Evolutionary conservation across 2,329 filamentous ascomycete species (phyloP), one percentile per base, ranked within the genome.

Genomic region (Colletotrichum lentis): DNA sequence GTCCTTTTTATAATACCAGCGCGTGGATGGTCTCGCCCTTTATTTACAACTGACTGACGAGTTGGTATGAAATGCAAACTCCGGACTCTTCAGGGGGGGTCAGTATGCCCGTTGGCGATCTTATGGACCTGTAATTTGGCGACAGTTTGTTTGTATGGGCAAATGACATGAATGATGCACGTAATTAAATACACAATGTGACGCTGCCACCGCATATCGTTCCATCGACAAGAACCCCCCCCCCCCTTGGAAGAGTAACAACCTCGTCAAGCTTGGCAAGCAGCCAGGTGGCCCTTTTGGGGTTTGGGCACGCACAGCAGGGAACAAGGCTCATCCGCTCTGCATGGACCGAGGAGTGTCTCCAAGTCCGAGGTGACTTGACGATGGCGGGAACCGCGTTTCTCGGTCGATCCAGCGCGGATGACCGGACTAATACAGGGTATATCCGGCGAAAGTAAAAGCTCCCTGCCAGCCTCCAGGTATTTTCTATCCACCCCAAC

Each of bases 171-270:
- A n/a, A 43, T 20, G 39, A 7, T 10, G 31, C 10, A 24, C 27
- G n/a, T n/a, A n/a, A n/a, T n/a, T n/a, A n/a, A n/a, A 0, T 11
- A 4, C 39, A n/a, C 12, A 20, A 64, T 31, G 35, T 35, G 20
- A 54, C 55, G 16, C 39, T 20, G n/a, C 31, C 27, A 22, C 55
- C 47, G 55, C 62, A 64, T 39, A 27, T 39, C 24, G 10, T 8
- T 3, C 3, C 14, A 8, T 7, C 7, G 37, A n/a, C 18, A 22
- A n/a, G 14, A 3, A 12, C 14, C 47, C 31, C 37, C 14, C 14
- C 47, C 31, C 37, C 14, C 18, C 60, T 60, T 54, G 55, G 62
- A 65, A 55, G 55, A 65, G 39, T 49, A 47, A 44, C 24, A 24
- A 24, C 24, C 12, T n/a, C 8, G 5, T 20, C 16, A 16, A 37